Evolutionary conservation across 345 rosid species (phyloP), one percentile per base, ranked within the genome.

Genomic region (Fremontodendron californicum): DNA sequence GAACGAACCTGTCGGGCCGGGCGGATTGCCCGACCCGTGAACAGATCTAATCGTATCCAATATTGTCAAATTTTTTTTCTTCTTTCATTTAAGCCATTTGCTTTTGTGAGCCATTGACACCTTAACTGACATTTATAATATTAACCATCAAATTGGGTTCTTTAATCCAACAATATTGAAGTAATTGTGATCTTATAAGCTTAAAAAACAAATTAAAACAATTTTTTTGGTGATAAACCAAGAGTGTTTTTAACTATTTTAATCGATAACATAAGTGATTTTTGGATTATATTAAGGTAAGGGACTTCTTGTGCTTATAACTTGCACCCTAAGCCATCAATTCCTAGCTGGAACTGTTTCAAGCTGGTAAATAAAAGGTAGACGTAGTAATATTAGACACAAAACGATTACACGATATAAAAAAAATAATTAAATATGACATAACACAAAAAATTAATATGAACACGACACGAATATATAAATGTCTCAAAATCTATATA

Each of bases 51-150:
- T n/a, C n/a, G n/a, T n/a, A n/a, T n/a, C n/a, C n/a, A n/a, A n/a
- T n/a, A n/a, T n/a, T n/a, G n/a, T n/a, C n/a, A n/a, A n/a, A n/a
- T n/a, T n/a, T 51, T 2, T 48, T 48, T 48, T 16, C 3, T 42
- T 40, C n/a, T 78, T 74, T 57, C 21, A 21, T 40, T 79, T 74
- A 21, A 68, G 79, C 49, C 71, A 61, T 35, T 8, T 19, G 48
- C 71, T 25, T 37, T 42, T 29, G 16, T 42, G 9, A 29, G 40
- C 66, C 69, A 19, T 35, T 9, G 27, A 37, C 70, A 5, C 6
- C 4, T 33, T 37, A 8, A 37, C 12, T 64, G 46, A 3, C 46
- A 29, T 60, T 33, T 33, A 60, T 5, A 11, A 46, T 2, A 2
- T 33, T 33, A 33, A 61, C 66, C 19, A 15, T 12, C 66, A 40